These are phyloP conservation scores for Mortierella sp. DNA, from an alignment of 371 early-diverging fungal genomes.

Conservation along the genomic window DNA sequence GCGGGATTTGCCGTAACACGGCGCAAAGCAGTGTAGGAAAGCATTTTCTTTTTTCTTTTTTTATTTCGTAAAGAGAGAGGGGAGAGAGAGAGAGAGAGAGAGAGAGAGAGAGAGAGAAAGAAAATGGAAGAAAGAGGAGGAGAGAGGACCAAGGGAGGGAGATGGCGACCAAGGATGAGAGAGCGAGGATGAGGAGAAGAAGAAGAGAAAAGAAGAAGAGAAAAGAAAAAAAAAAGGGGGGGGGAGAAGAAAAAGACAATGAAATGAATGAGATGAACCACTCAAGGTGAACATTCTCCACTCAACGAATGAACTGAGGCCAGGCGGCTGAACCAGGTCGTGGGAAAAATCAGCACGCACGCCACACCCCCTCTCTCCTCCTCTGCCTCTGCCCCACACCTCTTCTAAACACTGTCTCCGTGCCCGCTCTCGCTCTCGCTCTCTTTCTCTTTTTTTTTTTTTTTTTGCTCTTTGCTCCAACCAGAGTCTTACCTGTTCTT, in stretches of 20 bases:
- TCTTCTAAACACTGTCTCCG: too few species aligned
- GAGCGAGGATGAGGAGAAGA: background rate
- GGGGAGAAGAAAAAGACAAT: background rate
- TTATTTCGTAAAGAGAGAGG: too few species aligned
- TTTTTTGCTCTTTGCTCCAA: too few species aligned
- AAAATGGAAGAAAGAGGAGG: background rate
- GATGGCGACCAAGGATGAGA: background rate
- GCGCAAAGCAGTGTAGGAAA: constrained; percentile 48
- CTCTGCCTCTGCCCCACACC: too few species aligned
- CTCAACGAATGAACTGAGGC: too few species aligned
- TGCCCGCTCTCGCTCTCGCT: too few species aligned
- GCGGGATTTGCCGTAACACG: constrained; percentile 47
- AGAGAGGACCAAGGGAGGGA: background rate
- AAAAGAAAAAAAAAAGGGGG: background rate
- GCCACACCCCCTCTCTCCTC: too few species aligned
- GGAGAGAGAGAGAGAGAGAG: background rate
- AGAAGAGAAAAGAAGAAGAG: background rate
- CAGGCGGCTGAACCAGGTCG: too few species aligned
- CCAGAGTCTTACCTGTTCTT: too few species aligned
- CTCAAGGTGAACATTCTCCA: background rate
- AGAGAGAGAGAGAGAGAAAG: background rate
- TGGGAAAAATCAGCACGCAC: too few species aligned
- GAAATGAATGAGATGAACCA: background rate
- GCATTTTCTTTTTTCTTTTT: constrained; percentile 17
- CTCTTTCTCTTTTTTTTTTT: too few species aligned